Percentiles rank a stretch among this genome's conserved stretches.
These are phyloP conservation scores for Macadamia integrifolia DNA, from an alignment of 164 flowering plant species.

Conservation along the genomic window DNA sequence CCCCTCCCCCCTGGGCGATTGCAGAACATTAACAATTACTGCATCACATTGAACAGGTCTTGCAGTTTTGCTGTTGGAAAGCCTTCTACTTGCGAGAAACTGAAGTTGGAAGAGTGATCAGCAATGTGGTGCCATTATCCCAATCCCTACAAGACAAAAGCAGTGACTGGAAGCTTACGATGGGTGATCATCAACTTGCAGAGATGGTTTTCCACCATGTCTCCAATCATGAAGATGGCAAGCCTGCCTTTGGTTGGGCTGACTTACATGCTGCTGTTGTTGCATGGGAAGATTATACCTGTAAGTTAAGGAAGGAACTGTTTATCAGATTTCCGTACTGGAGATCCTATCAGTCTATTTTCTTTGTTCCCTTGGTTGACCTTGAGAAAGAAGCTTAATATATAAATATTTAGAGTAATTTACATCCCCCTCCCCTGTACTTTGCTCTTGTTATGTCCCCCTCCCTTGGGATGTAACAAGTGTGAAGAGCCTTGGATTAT, in stretches of 20 bases:
- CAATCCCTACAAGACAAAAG: constrained; percentile 23
- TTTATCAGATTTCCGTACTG: constrained; percentile 44
- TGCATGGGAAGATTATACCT: constrained; percentile 56
- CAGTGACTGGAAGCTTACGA: constrained; percentile 13
- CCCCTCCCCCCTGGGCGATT: too few species aligned
- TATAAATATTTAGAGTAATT: too few species aligned
- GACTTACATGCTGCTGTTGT: constrained; percentile 35
- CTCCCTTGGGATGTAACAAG: too few species aligned
- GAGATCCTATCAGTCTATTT: constrained; percentile 46
- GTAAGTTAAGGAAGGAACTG: constrained; percentile 32
- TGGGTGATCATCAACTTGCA: constrained; percentile 36
- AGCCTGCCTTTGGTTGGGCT: constrained; percentile 30
- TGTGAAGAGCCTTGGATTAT: too few species aligned
- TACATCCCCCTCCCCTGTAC: too few species aligned
- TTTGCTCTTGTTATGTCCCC: too few species aligned
- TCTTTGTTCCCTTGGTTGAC: constrained; percentile 19
- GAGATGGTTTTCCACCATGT: constrained; percentile 22
- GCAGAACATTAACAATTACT: background rate
- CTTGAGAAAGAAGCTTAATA: constrained; percentile 3
- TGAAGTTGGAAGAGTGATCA: constrained; percentile 4
- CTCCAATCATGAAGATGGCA: constrained; percentile 4
- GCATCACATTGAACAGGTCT: constrained; percentile 38
- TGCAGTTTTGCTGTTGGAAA: constrained; percentile 73
- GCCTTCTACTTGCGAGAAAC: constrained; percentile 20
- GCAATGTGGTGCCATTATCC: constrained; percentile 18